Percentiles rank a stretch among this genome's conserved stretches.
Evolutionary conservation across 176 grass and related monocot species (phyloP).

Genomic region (Stipa capillata): DNA sequence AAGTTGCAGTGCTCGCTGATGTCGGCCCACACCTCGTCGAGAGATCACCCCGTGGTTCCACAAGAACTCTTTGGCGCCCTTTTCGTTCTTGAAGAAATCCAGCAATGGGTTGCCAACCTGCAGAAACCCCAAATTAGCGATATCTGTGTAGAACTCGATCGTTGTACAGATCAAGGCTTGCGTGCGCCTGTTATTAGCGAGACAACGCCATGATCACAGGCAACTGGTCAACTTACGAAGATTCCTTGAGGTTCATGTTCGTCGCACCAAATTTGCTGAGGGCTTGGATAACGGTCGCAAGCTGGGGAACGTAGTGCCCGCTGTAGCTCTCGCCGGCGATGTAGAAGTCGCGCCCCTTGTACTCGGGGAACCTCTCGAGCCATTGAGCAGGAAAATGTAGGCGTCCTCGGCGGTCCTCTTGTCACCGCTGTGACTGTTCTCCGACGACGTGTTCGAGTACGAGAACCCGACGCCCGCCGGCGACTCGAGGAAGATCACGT

Average conservation of each 20-base stretch:
- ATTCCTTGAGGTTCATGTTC: constrained; percentile 20
- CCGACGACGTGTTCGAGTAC: constrained; percentile 33
- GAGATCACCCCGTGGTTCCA: constrained; percentile 49
- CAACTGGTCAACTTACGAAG: constrained; percentile 15
- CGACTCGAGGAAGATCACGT: constrained; percentile 55
- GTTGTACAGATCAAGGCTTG: background rate
- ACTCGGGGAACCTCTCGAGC: constrained; percentile 50
- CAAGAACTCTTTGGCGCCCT: background rate
- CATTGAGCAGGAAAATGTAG: constrained; percentile 47
- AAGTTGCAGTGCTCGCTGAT: constrained; percentile 21
- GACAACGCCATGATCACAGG: background rate
- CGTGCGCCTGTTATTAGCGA: too few species aligned
- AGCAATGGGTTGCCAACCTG: constrained; percentile 40
- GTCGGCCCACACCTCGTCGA: constrained; percentile 16
- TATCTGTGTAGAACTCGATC: background rate
- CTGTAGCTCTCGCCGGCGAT: constrained; percentile 48
- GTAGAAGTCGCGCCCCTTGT: too few species aligned
- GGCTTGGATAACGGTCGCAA: constrained; percentile 12
- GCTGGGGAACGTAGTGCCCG: constrained; percentile 44
- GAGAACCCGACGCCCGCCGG: constrained; percentile 57
- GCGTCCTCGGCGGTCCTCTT: background rate
- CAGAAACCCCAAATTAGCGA: background rate
- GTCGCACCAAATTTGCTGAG: background rate
- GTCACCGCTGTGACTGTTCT: constrained; percentile 3
- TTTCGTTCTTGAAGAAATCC: background rate